Base-by-base conservation (phyloP, 2,329 filamentous ascomycete species). In the Aspergillus novoparasiticus region DNA sequence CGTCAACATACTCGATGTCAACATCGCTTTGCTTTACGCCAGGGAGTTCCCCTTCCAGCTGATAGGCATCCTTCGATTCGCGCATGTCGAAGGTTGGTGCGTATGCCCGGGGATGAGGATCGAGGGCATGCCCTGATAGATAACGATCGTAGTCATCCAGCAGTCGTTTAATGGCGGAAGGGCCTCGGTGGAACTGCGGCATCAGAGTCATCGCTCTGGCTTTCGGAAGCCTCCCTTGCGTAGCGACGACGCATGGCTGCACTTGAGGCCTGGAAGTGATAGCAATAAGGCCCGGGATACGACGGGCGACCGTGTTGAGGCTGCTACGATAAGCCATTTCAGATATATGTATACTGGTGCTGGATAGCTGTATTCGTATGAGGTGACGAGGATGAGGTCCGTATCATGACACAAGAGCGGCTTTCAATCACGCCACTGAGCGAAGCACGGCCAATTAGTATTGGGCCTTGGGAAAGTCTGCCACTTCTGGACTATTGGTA, bases 21-120 rank as follows among this genome's bases (percentile, higher is more conserved):
- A 84, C 71, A 60, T 83, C 77, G 64, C 82, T 79, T 67, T 82
- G 79, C 30, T 76, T 73, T 57, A 84, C 72, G 19, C 82, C 82
- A 3, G 82, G 82, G 1, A 84, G 72, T 60, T 84, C 82, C 34
- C 81, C 82, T 57, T 83, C 80, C 12, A 84, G 76, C 63, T 79
- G 68, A 70, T 83, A 84, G 46, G 77, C 71, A 1, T 80, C 75
- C 2, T 76, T 73, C 30, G 72, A 76, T 69, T 84, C 82, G 61
- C 78, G 78, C 53, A 84, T 75, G 66, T 84, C 82, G 64, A 84
- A 84, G 21, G 51, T 55, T 10, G 51, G 51, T 11, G 51, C 51
- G 11, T 55, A 55, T 19, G 51, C 51, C 32, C 51, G 51, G n/a
- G 10, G 26, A 21, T 55, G 51, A 6, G 51, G 51, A 10, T 23